Evolutionary conservation across 2,329 filamentous ascomycete genomes (phyloP), one percentile per base, ranked within the genome.

Genomic region (Esteya vermicola): DNA sequence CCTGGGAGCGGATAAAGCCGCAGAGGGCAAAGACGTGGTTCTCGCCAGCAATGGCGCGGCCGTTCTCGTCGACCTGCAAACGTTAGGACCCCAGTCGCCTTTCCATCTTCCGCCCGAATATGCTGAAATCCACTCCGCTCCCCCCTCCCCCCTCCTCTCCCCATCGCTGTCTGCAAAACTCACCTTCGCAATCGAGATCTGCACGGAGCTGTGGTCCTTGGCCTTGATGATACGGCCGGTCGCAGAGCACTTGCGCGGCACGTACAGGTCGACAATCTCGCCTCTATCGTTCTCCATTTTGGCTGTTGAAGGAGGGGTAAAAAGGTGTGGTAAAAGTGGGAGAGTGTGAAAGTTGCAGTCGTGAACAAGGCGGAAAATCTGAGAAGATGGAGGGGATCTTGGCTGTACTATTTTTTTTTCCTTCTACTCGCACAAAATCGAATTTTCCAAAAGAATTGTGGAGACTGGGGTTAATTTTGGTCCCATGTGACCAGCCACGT

Each of bases 141-240:
- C 7, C 25, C 25, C 13, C n/a, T 31, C 28, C 28, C 4, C 14
- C 10, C 9, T 34, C 10, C 20, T 8, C 19, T 12, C 12, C 9
- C 18, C 2, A 12, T 6, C 12, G 12, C 4, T 12, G n/a, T 23
- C 4, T 18, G 14, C 8, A 12, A 5, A 12, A 30, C 47, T 21
- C 40, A 48, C 48, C 75, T 95, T 96, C 67, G 81, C 89, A 63
- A 98, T 74, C 57, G 81, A 85, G 68, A 98, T 85, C 71, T 98
- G 91, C 57, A 96, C 91, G 49, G 85, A 93, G 58, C 85, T 89
- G 78, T 98, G 91, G 72, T 98, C 91, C 75, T 96, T 95, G 75
- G 91, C 86, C 76, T 95, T 95, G 81, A 98, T 96, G 77, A 96
- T 95, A 72, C 91, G 85, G 85, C 93, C 93, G 67, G 89, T 94